Base-by-base conservation (phyloP, 108 stramenopile species). In the Pseudonitzschia multiseries region DNA sequence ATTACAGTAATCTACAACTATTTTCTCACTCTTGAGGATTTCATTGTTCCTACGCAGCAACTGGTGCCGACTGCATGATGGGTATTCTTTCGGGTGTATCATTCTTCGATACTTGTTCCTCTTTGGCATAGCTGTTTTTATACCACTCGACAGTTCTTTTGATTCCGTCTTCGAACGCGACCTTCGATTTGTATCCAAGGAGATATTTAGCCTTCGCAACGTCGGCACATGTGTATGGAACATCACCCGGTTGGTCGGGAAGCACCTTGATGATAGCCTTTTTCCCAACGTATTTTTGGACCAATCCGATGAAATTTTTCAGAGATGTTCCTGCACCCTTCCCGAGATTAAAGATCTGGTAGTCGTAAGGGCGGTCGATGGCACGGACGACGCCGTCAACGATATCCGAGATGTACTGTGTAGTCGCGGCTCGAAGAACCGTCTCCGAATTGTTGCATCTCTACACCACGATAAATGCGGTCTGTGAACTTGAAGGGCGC, bases 401-500 rank as follows among this genome's bases (percentile, higher is more conserved):
- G 72, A 98, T 94, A 74, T 97, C 96, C 26, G 78, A 83, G 63
- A 98, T 91, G 79, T 97, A 97, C 4, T n/a, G 96, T 97, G 78
- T 96, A 98, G 69, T 97, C 96, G 33, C 97, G 89, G 33, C 83
- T 83, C 17, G 90, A 81, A 10, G 85, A 83, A 24, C 97, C 98
- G 72, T 97, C 96, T 43, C 97, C 97, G 75, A 96, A 98, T 82
- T 97, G 95, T 79, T 98, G 93, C 52, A 99, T 90, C 73, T 96
- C 90, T 59, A 88, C 54, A 4, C 99, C 99, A 21, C 92, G 84
- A 51, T 80, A 86, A 43, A 99, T 85, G 20, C 96, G 88, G 78
- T 98, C 95, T 65, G 98, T 97, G 76, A 98, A 99, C 86, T 98
- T 96, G 92, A 94, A 98, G 9, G 99, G 98, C 0, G 99, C 99